Evolutionary conservation across 108 stramenopile genomes (phyloP), one percentile per base, ranked within the genome.

Genomic region (Nannochloropsis gaditana): DNA sequence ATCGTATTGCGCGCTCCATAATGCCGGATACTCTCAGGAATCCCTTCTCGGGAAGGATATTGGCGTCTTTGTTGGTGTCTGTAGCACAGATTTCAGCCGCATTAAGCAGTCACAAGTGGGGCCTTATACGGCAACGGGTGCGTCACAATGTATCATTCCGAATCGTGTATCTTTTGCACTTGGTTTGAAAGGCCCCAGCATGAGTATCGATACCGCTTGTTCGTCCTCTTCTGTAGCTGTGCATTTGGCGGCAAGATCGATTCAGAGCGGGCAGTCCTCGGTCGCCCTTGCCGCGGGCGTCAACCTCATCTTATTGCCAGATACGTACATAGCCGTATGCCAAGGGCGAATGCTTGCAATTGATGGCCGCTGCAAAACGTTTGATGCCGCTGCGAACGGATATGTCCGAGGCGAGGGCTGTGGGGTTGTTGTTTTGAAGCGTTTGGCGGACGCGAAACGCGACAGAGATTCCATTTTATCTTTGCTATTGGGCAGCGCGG

Each of bases 141-240:
- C 45, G 5, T 90, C 90, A 42, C 31, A 45, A 3, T 88, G 90
- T 44, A 79, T 90, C 81, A 45, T 86, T 0, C 84, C 90, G 44
- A 90, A 90, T 86, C 87, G 90, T 4, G 44, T 90, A 0, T 91
- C 91, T 9, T 91, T 89, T 80, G 82, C 83, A 9, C 79, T 91
- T n/a, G 89, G 89, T n/a, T 84, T 90, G 41, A 89, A 82, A 21
- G 91, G 91, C 42, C 91, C 91, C 9, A 89, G 88, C 79, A 80
- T 89, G 84, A 89, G 88, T 15, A 44, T 91, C 5, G 91, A 91
- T 44, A 91, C 91, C 5, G 91, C 91, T 9, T 91, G 91, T 86
- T 91, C 91, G 1, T 91, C 91, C 31, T 91, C 91, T 5, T 86
- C 90, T 9, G 90, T 90, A 19, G 91, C 91, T 43, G 44, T 90